Evolutionary conservation across 1,284 basidiomycete species (phyloP), one percentile per base, ranked within the genome.

Genomic region (Austropuccinia psidii): DNA sequence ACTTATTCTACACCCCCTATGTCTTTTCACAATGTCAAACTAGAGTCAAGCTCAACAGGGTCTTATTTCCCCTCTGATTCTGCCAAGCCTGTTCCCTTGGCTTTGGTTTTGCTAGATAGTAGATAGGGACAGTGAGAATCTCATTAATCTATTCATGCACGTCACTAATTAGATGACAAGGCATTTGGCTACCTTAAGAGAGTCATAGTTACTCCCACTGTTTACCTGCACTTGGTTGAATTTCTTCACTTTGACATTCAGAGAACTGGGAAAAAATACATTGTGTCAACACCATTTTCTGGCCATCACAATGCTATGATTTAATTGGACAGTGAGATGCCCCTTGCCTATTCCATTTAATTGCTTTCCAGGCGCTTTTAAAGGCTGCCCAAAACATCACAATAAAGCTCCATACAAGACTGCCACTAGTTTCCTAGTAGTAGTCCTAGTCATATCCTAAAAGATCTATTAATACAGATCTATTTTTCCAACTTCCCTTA

Each of bases 241-340:
- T 85, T 85, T 85, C 84, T 85, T 85, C 85, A 85, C 84, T 84
- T 85, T 85, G 84, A 85, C 85, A 85, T 85, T 85, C 84, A 85
- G 84, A 85, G 84, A 84, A 85, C 85, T 85, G 83, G 84, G 84
- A 84, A 85, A 84, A 85, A 85, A 85, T 84, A 85, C 84, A 85
- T 85, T 84, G 84, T 81, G 84, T 85, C 84, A 85, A 84, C 84
- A 85, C 83, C 84, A 84, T 83, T 84, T 85, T 85, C 80, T 82
- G 83, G 82, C 84, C 83, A 84, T 85, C 83, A 80, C 83, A 85
- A 85, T 85, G 84, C 85, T 85, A 84, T 85, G 84, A 85, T 85
- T 85, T 85, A 85, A 85, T 85, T 85, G 85, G 84, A 85, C 84
- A 85, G 84, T 85, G 84, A 84, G 84, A 85, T 85, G 85, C 85